phyloP scores from a whole-genome alignment of 108 stramenopile genomes.

The Fistulifera solaris region DNA sequence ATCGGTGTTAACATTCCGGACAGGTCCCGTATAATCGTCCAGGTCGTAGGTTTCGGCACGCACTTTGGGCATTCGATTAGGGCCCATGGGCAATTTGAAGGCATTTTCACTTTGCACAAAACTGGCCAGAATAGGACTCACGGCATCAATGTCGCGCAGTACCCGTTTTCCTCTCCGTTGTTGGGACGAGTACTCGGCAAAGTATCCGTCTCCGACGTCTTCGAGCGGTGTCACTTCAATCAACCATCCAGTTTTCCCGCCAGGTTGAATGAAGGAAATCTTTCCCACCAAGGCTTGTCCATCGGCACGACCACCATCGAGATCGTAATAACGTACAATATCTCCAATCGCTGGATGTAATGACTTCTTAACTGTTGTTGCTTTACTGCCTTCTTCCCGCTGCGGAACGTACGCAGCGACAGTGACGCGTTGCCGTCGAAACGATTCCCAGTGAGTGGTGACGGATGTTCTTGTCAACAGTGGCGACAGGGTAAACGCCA shows the following conservation, averaged over 20 bases:
- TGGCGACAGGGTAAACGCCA: no score
- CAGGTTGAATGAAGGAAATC: slow-evolving; percentile 41
- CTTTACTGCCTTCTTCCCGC: not conserved
- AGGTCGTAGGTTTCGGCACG: slow-evolving; percentile 9
- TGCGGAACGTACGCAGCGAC: not conserved
- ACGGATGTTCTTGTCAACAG: no score
- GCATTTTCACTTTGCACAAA: slow-evolving; percentile 71
- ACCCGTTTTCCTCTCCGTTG: slow-evolving; percentile 35
- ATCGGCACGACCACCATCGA: slow-evolving; percentile 63
- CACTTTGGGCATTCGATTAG: slow-evolving; percentile 6
- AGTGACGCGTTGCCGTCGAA: no score
- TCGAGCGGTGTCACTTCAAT: slow-evolving; percentile 68
- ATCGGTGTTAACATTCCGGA: slow-evolving; percentile 22
- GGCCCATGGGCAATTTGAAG: slow-evolving; percentile 53
- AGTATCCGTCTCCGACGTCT: slow-evolving; percentile 77
- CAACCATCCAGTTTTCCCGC: slow-evolving; percentile 29
- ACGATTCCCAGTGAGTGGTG: no score
- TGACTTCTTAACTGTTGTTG: slow-evolving; percentile 10
- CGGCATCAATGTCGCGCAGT: slow-evolving; percentile 36
- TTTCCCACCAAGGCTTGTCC: slow-evolving; percentile 70
- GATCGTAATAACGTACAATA: slow-evolving; percentile 68
- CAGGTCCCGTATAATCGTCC: slow-evolving; percentile 56
- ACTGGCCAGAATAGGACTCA: slow-evolving; percentile 55
- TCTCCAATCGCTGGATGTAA: slow-evolving; percentile 63
- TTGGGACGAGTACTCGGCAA: slow-evolving; percentile 50